Conservation (phyloP, 139 green algal species). For the Chlorella sp. region DNA sequence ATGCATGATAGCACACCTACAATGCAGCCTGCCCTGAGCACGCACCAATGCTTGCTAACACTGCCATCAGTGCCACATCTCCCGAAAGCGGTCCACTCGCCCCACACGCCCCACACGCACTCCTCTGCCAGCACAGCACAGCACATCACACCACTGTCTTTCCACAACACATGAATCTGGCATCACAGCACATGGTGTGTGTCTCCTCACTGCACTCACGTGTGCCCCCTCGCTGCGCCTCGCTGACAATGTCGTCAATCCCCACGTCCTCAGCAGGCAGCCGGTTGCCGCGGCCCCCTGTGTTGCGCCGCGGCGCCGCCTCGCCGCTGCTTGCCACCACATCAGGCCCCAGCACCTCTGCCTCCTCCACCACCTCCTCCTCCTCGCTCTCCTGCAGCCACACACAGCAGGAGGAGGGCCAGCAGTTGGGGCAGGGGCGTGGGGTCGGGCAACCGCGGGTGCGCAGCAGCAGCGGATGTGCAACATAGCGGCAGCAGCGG, state of each 20-base stretch:
- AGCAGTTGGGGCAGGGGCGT: too few relatives aligned
- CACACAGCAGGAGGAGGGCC: neutral
- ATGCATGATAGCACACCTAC: too few relatives aligned
- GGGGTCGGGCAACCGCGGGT: neutral
- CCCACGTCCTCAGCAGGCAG: neutral
- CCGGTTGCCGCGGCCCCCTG: neutral
- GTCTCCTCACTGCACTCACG: neutral
- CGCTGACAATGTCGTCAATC: neutral
- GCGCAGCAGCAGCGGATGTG: neutral
- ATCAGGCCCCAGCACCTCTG: neutral
- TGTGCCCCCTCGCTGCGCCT: slow-evolving; percentile 1
- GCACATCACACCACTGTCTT: too few relatives aligned
- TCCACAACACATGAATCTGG: too few relatives aligned
- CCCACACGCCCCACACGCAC: neutral
- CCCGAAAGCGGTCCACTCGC: too few relatives aligned
- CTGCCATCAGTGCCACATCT: too few relatives aligned
- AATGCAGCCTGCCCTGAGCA: too few relatives aligned
- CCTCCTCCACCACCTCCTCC: neutral
- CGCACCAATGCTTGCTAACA: too few relatives aligned
- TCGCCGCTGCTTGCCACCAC: neutral
- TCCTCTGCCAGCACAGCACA: too few relatives aligned
- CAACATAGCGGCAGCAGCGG: neutral
- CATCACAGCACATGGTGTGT: neutral
- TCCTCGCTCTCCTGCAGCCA: neutral
- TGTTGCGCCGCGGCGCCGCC: neutral